Percentiles rank a stretch among this genome's conserved stretches.
Conservation (phyloP, 306 rosid genomes). For the Sicyos edulis region DNA sequence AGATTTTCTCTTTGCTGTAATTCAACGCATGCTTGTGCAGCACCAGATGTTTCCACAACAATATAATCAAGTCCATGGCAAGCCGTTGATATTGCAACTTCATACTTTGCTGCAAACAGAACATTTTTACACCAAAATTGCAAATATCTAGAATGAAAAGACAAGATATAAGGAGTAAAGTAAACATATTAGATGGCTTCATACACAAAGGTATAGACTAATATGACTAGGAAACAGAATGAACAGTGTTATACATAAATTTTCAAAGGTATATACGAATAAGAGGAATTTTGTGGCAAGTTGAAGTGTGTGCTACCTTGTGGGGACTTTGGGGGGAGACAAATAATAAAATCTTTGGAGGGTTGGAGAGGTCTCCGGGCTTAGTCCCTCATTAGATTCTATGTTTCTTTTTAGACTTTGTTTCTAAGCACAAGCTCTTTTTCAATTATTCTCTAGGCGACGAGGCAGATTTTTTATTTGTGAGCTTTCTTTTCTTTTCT, state of each 20-base stretch:
- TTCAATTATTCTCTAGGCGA: too few species aligned
- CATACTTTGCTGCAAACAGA: conserved; percentile 71
- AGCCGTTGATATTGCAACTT: conserved; percentile 89
- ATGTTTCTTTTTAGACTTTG: too few species aligned
- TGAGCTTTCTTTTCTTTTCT: too few species aligned
- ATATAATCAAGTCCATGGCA: conserved; percentile 86
- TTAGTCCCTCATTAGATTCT: too few species aligned
- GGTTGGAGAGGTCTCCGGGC: too few species aligned
- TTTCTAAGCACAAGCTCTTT: too few species aligned
- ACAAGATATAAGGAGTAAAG: neutral
- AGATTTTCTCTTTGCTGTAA: conserved; percentile 76
- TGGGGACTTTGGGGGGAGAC: too few species aligned
- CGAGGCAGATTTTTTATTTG: too few species aligned
- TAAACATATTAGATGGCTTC: neutral
- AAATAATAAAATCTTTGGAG: too few species aligned
- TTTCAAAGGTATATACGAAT: neutral
- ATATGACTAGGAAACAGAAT: neutral
- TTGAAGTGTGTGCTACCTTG: too few species aligned
- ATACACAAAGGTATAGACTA: neutral
- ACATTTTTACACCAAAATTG: conserved; percentile 10
- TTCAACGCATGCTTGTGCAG: conserved; percentile 94
- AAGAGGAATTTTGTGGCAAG: neutral
- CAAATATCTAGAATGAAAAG: conserved; percentile 17
- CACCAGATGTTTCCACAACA: conserved; percentile 87
- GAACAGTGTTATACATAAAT: neutral